Evolutionary conservation across 2,329 filamentous ascomycete species (phyloP).

Genomic region (Aspergillus pseudoviridinutans): DNA sequence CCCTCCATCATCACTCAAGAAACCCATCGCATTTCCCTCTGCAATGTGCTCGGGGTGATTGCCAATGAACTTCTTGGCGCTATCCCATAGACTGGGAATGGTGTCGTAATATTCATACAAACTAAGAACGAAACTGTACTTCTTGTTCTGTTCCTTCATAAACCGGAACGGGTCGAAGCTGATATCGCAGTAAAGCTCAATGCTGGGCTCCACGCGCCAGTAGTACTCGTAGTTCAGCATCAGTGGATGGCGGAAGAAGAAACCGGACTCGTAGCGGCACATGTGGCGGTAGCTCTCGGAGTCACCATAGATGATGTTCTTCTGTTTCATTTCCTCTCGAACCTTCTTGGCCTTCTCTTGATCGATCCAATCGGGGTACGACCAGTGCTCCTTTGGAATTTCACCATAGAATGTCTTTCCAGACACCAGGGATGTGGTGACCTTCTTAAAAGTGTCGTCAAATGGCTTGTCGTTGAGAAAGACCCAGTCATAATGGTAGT

Average conservation of each 20-base stretch:
- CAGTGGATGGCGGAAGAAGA: constrained; percentile 94
- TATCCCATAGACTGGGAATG: constrained; percentile 94
- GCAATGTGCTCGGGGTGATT: constrained; percentile 84
- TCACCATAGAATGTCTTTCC: constrained; percentile 87
- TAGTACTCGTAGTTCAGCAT: constrained; percentile 99
- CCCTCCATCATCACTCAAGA: constrained; percentile 86
- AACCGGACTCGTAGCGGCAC: constrained; percentile 98
- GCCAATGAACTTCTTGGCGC: constrained; percentile 88
- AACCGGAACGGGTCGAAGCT: constrained; percentile 93
- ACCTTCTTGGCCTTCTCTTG: constrained; percentile 87
- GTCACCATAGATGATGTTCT: constrained; percentile 98
- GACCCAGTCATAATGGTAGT: constrained; percentile 98
- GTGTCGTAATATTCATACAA: constrained; percentile 96
- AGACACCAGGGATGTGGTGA: constrained; percentile 85
- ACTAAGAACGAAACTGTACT: constrained; percentile 95
- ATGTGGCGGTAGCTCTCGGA: constrained; percentile 97
- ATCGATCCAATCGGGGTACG: constrained; percentile 92
- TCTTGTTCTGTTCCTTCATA: constrained; percentile 95
- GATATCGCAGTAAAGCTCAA: constrained; percentile 95
- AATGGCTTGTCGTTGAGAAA: constrained; percentile 97
- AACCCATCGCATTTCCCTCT: constrained; percentile 80
- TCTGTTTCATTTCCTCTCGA: constrained; percentile 86
- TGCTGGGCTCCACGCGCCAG: constrained; percentile 96
- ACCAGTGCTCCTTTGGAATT: constrained; percentile 93
- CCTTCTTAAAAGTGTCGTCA: constrained; percentile 86